Conservation (phyloP, 2,329 filamentous ascomycete species). For the Ophiostoma himal-ulmi region DNA sequence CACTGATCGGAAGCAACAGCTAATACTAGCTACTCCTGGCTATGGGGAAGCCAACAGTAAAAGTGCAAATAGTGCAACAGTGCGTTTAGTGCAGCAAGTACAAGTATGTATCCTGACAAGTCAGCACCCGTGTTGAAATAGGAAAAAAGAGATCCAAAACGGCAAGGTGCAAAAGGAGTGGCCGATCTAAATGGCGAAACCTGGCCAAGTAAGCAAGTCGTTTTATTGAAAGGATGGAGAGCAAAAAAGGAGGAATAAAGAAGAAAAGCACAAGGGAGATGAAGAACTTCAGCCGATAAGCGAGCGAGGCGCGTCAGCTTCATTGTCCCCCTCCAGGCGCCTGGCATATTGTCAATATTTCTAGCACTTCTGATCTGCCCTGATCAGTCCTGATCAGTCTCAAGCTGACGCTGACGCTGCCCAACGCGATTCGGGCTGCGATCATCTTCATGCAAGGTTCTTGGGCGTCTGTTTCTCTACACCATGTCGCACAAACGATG, state of each 20-base stretch:
- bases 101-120: not conserved
- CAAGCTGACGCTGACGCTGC: not conserved
- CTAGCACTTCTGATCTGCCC: not conserved
- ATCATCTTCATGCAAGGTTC: not conserved
- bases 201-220: not conserved
- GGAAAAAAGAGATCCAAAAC: slow-evolving; percentile 2
- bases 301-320: not conserved
- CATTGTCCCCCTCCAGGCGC: not conserved
- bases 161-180: not conserved
- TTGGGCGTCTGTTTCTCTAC: not conserved
- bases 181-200: slow-evolving; percentile 6
- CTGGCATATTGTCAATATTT: not conserved
- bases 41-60: not conserved
- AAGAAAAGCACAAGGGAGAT: not conserved
- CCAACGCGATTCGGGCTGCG: not conserved
- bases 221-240: not conserved
- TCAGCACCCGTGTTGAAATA: not conserved
- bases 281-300: not conserved
- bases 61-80: not conserved
- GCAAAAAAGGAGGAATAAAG: not conserved
- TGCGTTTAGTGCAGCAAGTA: not conserved
- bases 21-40: not conserved
- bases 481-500: slow-evolving; percentile 1
- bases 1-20: not conserved
- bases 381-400: too few species aligned